Evolutionary conservation across 257 asterid species (phyloP).

Genomic region (Nicotiana tabacum): DNA sequence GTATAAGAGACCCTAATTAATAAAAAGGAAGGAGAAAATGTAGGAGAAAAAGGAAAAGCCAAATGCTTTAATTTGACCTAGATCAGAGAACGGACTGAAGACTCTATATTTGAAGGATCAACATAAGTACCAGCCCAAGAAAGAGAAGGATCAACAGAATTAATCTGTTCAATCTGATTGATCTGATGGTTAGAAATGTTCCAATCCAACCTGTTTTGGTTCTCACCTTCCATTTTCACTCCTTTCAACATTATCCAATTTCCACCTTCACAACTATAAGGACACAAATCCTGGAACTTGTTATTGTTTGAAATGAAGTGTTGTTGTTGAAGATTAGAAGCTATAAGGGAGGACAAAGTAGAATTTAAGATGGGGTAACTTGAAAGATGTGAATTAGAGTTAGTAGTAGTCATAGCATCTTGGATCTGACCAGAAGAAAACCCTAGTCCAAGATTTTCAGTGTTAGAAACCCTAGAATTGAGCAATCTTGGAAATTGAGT

Average conservation of each 20-base stretch:
- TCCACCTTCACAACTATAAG: too few species aligned
- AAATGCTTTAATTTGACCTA: neutral
- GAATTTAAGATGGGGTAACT: constrained; percentile 18
- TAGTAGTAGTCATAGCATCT: constrained; percentile 2
- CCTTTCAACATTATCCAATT: too few species aligned
- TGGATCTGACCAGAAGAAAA: constrained; percentile 29
- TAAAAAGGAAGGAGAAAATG: neutral
- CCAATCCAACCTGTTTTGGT: too few species aligned
- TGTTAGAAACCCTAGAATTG: constrained; percentile 16
- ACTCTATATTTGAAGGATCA: constrained; percentile 35
- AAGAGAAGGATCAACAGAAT: constrained; percentile 22
- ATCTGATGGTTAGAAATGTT: constrained; percentile 3
- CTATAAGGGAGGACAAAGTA: constrained; percentile 32
- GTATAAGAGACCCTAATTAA: neutral
- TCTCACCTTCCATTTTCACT: too few species aligned
- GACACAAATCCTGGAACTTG: constrained; percentile 5
- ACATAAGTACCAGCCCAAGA: constrained; percentile 37
- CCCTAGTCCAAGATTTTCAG: constrained; percentile 26
- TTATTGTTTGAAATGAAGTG: constrained; percentile 4
- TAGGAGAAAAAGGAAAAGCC: neutral
- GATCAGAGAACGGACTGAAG: constrained; percentile 37
- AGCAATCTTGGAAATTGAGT: constrained; percentile 16
- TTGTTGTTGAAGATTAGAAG: constrained; percentile 29
- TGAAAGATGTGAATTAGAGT: constrained; percentile 19
- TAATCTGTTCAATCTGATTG: constrained; percentile 13